Conservation (phyloP, 2,329 filamentous ascomycete species). For the Penicillium brevicompactum region DNA sequence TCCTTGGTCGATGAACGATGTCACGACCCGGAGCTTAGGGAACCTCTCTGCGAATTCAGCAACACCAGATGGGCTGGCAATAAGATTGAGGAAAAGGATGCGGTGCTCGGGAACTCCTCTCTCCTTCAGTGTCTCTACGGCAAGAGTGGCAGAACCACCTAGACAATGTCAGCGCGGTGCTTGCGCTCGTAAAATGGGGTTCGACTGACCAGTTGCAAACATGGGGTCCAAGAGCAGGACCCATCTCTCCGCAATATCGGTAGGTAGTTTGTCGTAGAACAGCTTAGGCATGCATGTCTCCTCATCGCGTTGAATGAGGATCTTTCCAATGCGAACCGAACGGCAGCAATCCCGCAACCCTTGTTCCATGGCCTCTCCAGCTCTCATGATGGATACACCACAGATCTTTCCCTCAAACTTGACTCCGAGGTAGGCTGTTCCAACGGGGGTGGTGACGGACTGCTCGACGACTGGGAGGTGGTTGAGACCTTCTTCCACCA, state of each 20-base stretch:
- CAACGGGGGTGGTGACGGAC: slow-evolving; percentile 86
- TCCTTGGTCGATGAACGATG: slow-evolving; percentile 95
- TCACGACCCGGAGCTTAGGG: slow-evolving; percentile 86
- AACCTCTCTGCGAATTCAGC: slow-evolving; percentile 86
- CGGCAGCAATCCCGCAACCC: slow-evolving; percentile 94
- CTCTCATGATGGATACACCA: slow-evolving; percentile 97
- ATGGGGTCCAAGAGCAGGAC: slow-evolving; percentile 95
- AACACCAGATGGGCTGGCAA: slow-evolving; percentile 93
- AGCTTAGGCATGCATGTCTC: slow-evolving; percentile 89
- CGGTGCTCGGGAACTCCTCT: slow-evolving; percentile 92
- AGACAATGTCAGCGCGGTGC: slow-evolving; percentile 12
- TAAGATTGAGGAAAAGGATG: slow-evolving; percentile 94
- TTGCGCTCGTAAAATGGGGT: background rate
- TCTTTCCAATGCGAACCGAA: slow-evolving; percentile 97
- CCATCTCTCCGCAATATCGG: slow-evolving; percentile 91
- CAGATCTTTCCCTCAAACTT: slow-evolving; percentile 98
- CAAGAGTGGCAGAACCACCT: slow-evolving; percentile 97
- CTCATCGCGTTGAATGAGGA: slow-evolving; percentile 95
- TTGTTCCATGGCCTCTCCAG: slow-evolving; percentile 98
- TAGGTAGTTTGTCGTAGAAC: slow-evolving; percentile 96
- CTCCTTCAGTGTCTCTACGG: slow-evolving; percentile 86
- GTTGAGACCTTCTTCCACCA: slow-evolving; percentile 96
- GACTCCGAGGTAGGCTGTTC: slow-evolving; percentile 83
- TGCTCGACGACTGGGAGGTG: slow-evolving; percentile 91
- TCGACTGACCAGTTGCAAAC: slow-evolving; percentile 81